Conservation (phyloP, 139 green algal species). For the Asterochloris erici region DNA sequence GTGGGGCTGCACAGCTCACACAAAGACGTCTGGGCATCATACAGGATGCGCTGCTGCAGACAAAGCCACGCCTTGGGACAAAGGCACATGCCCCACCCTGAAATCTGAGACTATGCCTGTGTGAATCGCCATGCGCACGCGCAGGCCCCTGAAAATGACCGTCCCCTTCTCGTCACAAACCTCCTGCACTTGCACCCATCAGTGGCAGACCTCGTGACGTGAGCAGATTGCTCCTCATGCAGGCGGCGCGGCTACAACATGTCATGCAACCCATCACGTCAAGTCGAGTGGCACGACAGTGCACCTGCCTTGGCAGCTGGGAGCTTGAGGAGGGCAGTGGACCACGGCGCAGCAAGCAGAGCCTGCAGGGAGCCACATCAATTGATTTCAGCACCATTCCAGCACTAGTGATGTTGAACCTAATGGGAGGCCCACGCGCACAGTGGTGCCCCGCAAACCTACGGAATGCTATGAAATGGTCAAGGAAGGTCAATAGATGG, state of each 20-base stretch:
- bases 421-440: too few relatives aligned
- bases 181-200: too few relatives aligned
- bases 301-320: not conserved
- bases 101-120: conserved; percentile 10
- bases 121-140: conserved; percentile 30
- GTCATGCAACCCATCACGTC: not conserved
- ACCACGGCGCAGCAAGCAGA: conserved; percentile 8
- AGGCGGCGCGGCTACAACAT: too few relatives aligned
- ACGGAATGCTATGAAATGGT: too few relatives aligned
- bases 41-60: not conserved
- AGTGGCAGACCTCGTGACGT: too few relatives aligned
- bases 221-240: too few relatives aligned
- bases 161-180: not conserved
- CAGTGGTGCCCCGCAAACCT: too few relatives aligned
- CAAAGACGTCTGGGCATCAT: not conserved
- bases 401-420: too few relatives aligned
- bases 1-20: not conserved
- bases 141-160: conserved; percentile 23
- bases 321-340: conserved; percentile 1
- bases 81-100: not conserved
- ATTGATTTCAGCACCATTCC: too few relatives aligned
- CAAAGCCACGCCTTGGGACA: not conserved
- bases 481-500: too few relatives aligned
- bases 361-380: not conserved
- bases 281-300: not conserved